Conservation (phyloP, 169 alveolate genomes). For the Eimeria acervulina region DNA sequence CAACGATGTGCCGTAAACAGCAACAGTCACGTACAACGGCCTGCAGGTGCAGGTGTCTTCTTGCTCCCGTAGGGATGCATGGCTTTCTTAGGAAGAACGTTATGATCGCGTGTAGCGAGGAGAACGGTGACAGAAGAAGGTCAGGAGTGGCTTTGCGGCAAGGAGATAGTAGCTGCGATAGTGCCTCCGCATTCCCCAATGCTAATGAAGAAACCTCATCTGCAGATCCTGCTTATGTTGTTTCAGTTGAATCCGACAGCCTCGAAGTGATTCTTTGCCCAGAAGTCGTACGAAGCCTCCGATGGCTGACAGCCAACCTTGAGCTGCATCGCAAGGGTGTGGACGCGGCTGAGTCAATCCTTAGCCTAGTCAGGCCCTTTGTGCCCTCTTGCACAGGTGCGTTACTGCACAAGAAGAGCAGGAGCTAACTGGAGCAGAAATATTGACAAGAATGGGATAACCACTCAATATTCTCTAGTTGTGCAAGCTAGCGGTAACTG, state of each 20-base stretch:
- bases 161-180: neutral
- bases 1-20: neutral
- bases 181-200: neutral
- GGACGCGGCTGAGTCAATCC: slow-evolving; percentile 65
- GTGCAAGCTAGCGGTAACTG: neutral
- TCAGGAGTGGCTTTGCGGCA: neutral
- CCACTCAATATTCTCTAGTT: neutral
- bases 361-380: slow-evolving; percentile 69
- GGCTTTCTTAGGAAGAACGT: slow-evolving; percentile 29
- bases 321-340: slow-evolving; percentile 52
- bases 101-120: neutral
- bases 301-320: slow-evolving; percentile 48
- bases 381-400: slow-evolving; percentile 72
- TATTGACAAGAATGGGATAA: neutral
- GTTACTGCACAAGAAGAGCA: neutral
- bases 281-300: slow-evolving; percentile 18
- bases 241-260: slow-evolving; percentile 46
- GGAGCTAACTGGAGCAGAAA: neutral
- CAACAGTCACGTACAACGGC: neutral
- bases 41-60: neutral
- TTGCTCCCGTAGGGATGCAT: slow-evolving; percentile 16
- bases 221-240: slow-evolving; percentile 46
- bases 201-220: neutral
- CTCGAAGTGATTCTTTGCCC: slow-evolving; percentile 24
- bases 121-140: neutral